A percentile compares a stretch with the other conserved stretches of the same genome.
Conservation (phyloP, 192 early-diverging fungal species). For the Coemansia sp. region DNA sequence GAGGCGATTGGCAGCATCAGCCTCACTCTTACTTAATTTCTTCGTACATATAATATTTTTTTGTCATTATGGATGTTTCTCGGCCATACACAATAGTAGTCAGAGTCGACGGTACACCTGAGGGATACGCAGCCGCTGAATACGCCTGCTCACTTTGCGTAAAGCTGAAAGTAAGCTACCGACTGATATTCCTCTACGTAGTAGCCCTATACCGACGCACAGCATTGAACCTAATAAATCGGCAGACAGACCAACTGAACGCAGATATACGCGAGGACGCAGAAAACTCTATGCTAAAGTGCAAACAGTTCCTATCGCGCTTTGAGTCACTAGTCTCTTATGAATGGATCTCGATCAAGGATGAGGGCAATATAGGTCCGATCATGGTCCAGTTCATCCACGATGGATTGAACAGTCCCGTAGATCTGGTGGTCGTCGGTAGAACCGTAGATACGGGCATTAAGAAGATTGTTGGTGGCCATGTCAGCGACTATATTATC, state of each 20-base stretch:
- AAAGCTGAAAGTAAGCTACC: conserved; percentile 54
- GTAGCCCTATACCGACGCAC: conserved; percentile 50
- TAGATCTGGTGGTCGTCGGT: conserved; percentile 51
- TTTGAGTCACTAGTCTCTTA: conserved; percentile 53
- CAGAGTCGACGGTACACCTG: conserved; percentile 42
- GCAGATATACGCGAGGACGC: conserved; percentile 56
- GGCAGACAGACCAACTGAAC: conserved; percentile 55
- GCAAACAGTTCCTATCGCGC: conserved; percentile 57
- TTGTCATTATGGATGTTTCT: conserved; percentile 13
- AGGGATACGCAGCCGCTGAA: conserved; percentile 53
- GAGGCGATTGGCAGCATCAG: neutral
- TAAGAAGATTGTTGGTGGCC: conserved; percentile 43
- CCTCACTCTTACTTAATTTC: neutral
- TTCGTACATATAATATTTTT: neutral
- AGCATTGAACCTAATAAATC: conserved; percentile 46
- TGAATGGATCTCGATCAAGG: conserved; percentile 58
- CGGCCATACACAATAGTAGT: conserved; percentile 55
- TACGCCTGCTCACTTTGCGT: conserved; percentile 53
- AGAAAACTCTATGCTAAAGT: conserved; percentile 43
- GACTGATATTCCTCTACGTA: conserved; percentile 53
- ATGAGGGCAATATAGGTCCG: conserved; percentile 48
- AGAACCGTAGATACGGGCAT: conserved; percentile 27
- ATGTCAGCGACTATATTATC: conserved; percentile 49
- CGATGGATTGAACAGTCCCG: conserved; percentile 33
- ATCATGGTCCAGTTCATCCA: conserved; percentile 47